A percentile compares a stretch with the other conserved stretches of the same genome.
Evolutionary conservation across 1,284 basidiomycete species (phyloP).

Genomic region (Boletus mariae): DNA sequence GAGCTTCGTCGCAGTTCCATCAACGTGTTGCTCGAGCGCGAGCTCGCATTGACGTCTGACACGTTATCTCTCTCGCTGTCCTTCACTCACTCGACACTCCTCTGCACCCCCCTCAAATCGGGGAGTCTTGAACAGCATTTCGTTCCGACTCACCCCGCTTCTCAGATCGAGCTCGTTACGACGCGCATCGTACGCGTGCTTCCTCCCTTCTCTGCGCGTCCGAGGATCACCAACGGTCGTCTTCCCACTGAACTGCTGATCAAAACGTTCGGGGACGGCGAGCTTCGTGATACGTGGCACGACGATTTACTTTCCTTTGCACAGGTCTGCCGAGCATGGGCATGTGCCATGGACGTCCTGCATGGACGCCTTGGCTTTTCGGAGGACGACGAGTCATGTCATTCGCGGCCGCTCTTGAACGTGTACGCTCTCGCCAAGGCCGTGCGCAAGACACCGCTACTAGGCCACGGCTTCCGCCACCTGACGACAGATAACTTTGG

Average conservation of each 20-base stretch:
- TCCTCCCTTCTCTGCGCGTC: constrained; percentile 8
- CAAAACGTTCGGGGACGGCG: constrained; percentile 19
- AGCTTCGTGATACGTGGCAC: constrained; percentile 20
- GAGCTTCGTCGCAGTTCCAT: constrained; percentile 6
- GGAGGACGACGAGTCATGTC: constrained; percentile 7
- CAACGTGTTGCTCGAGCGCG: constrained; percentile 17
- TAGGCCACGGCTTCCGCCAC: constrained; percentile 12
- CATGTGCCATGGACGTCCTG: constrained; percentile 24
- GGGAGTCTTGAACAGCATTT: neutral
- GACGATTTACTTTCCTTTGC: constrained; percentile 25
- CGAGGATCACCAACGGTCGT: constrained; percentile 5
- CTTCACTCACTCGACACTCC: constrained; percentile 25
- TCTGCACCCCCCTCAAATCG: constrained; percentile 11
- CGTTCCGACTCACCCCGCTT: constrained; percentile 11
- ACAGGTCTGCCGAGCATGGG: constrained; percentile 25
- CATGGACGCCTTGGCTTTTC: constrained; percentile 19
- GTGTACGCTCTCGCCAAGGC: constrained; percentile 13
- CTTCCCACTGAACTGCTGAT: constrained; percentile 25
- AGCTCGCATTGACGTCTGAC: constrained; percentile 19
- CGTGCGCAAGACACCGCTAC: constrained; percentile 5
- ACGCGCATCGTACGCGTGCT: constrained; percentile 23
- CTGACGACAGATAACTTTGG: constrained; percentile 20
- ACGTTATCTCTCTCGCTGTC: constrained; percentile 20
- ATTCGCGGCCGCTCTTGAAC: constrained; percentile 8
- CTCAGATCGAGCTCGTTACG: constrained; percentile 19